A percentile compares a stretch with the other conserved stretches of the same genome.
These are phyloP conservation scores for Claviceps sp. DNA, from an alignment of 2,329 filamentous ascomycete genomes.

Conservation along the genomic window DNA sequence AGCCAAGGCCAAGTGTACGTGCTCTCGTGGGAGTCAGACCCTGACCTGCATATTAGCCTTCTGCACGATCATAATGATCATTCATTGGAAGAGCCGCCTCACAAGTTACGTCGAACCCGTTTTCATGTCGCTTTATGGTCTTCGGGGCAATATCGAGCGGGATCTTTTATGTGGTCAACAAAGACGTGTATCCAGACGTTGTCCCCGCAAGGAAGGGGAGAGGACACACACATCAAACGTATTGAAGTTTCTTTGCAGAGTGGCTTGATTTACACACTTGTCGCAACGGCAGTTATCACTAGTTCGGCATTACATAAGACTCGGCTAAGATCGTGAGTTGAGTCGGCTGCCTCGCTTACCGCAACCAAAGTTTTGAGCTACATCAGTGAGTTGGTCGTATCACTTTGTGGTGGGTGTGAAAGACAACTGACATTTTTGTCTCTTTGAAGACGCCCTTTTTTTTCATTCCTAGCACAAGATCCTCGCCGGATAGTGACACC, in stretches of 20 bases:
- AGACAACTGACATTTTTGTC: conserved; percentile 6
- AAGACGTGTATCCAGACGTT: neutral
- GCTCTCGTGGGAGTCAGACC: conserved; percentile 58
- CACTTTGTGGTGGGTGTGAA: neutral
- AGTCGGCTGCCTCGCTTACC: conserved; percentile 6
- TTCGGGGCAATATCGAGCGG: conserved; percentile 17
- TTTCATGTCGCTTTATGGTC: conserved; percentile 13
- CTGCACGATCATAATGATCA: neutral
- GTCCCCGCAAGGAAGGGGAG: neutral
- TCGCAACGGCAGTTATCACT: conserved; percentile 29
- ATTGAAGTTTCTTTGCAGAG: conserved; percentile 28
- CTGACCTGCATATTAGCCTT: conserved; percentile 24
- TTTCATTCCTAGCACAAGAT: conserved; percentile 5
- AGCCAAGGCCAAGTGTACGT: conserved; percentile 47
- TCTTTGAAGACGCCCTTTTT: neutral
- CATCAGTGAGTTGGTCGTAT: neutral
- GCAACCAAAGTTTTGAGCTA: conserved; percentile 12
- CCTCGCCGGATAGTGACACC: neutral
- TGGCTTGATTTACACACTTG: conserved; percentile 27
- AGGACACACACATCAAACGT: conserved; percentile 22
- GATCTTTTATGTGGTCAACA: conserved; percentile 14
- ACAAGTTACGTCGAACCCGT: conserved; percentile 24
- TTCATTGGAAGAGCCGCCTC: conserved; percentile 1
- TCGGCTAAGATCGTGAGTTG: neutral
- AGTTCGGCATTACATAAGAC: conserved; percentile 11